Evolutionary conservation across 768 basidiomycete species (phyloP).

Genomic region (Boletus reticuloceps): DNA sequence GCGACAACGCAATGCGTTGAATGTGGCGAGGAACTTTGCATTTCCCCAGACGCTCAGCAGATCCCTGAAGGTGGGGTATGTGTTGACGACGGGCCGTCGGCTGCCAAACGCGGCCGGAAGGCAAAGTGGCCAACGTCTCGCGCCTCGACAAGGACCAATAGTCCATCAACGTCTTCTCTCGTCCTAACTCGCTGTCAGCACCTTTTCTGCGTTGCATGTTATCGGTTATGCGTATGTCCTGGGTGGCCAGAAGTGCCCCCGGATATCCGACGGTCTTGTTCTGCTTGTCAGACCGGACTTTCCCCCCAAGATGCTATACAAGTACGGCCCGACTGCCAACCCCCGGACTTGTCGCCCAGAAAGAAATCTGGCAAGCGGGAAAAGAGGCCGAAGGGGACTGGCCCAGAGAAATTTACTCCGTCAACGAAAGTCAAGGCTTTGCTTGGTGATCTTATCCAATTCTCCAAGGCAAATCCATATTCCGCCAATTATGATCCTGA

Average conservation of each 20-base stretch:
- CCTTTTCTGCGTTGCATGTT: constrained; percentile 86
- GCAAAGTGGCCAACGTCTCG: constrained; percentile 58
- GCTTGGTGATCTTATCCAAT: constrained; percentile 73
- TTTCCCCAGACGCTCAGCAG: constrained; percentile 42
- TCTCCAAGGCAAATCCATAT: constrained; percentile 81
- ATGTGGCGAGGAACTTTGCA: constrained; percentile 75
- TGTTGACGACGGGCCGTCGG: constrained; percentile 50
- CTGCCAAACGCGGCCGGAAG: constrained; percentile 52
- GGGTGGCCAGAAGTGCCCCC: constrained; percentile 73
- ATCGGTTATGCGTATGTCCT: constrained; percentile 72
- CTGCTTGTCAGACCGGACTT: constrained; percentile 73
- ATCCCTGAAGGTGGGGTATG: constrained; percentile 40
- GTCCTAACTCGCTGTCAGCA: constrained; percentile 93
- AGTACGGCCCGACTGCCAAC: constrained; percentile 58
- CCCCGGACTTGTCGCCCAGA: constrained; percentile 45
- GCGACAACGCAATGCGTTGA: constrained; percentile 87
- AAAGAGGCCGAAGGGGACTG: constrained; percentile 56
- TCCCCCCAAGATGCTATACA: constrained; percentile 77
- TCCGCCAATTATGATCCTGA: constrained; percentile 84
- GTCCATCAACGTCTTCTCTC: constrained; percentile 60
- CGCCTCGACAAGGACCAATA: constrained; percentile 70
- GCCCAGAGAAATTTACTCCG: constrained; percentile 58
- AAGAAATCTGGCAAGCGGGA: constrained; percentile 66
- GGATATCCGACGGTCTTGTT: constrained; percentile 63
- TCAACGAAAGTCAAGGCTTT: constrained; percentile 91